These are phyloP conservation scores for Brassica rapa DNA, from an alignment of 345 rosid genomes.

Conservation along the genomic window DNA sequence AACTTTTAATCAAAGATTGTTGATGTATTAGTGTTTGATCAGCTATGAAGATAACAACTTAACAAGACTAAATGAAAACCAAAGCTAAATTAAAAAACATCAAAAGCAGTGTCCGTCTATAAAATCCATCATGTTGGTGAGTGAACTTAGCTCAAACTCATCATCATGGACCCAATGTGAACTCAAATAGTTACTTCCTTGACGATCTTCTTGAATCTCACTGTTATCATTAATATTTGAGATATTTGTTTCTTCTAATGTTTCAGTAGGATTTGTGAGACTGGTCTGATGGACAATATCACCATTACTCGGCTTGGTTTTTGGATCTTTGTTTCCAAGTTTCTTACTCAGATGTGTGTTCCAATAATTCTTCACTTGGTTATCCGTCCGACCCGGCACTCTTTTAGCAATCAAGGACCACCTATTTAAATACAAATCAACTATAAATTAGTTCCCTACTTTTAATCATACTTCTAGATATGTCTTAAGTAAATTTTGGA, in stretches of 20 bases:
- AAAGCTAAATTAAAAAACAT: slow-evolving; percentile 23
- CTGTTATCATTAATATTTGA: slow-evolving; percentile 16
- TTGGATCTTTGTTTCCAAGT: slow-evolving; percentile 48
- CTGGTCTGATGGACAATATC: slow-evolving; percentile 29
- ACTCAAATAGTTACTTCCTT: slow-evolving; percentile 36
- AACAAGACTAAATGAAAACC: slow-evolving; percentile 22
- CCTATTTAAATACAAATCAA: slow-evolving; percentile 36
- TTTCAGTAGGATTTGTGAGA: slow-evolving; percentile 24
- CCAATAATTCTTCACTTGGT: slow-evolving; percentile 77
- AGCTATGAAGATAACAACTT: slow-evolving; percentile 4
- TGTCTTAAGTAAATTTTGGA: not conserved
- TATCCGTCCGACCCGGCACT: slow-evolving; percentile 74
- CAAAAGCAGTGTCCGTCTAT: slow-evolving; percentile 44
- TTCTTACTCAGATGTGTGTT: slow-evolving; percentile 59
- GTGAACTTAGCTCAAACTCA: slow-evolving; percentile 44
- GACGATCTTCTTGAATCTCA: slow-evolving; percentile 32
- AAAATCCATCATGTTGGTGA: slow-evolving; percentile 48
- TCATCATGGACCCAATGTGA: slow-evolving; percentile 52
- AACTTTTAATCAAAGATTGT: slow-evolving; percentile 32
- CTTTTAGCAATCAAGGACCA: slow-evolving; percentile 75
- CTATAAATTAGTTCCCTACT: not conserved
- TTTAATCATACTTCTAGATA: not conserved
- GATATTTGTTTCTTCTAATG: slow-evolving; percentile 20
- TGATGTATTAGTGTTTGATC: slow-evolving; percentile 45
- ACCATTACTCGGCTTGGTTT: slow-evolving; percentile 1